Evolutionary conservation across 176 grass and related monocot genomes (phyloP).

Genomic region (Avena eriantha): DNA sequence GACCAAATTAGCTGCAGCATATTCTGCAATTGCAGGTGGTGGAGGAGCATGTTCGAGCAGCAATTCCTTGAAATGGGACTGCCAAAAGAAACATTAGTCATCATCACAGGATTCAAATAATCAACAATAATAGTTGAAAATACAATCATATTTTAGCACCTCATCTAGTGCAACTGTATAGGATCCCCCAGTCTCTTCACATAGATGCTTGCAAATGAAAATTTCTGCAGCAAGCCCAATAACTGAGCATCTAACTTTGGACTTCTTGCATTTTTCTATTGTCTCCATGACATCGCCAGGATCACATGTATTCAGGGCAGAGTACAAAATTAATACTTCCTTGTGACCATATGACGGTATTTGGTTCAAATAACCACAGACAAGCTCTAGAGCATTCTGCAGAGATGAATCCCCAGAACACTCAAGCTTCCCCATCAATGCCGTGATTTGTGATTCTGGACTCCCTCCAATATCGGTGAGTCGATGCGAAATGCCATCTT

Average conservation of each 20-base stretch:
- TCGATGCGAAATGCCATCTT: slow-evolving; percentile 77
- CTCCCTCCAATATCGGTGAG: slow-evolving; percentile 93
- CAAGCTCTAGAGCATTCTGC: slow-evolving; percentile 90
- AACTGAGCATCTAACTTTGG: slow-evolving; percentile 89
- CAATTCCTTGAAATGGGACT: slow-evolving; percentile 96
- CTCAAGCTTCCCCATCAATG: slow-evolving; percentile 92
- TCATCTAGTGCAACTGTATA: slow-evolving; percentile 91
- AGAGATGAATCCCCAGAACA: slow-evolving; percentile 92
- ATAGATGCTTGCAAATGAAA: slow-evolving; percentile 95
- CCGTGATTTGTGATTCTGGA: slow-evolving; percentile 89
- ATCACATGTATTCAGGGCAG: slow-evolving; percentile 86
- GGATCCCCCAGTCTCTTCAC: slow-evolving; percentile 84
- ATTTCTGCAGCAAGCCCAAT: slow-evolving; percentile 95
- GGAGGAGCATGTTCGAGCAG: slow-evolving; percentile 91
- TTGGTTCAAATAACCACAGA: slow-evolving; percentile 85
- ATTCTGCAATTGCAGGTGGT: slow-evolving; percentile 95
- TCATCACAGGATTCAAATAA: slow-evolving; percentile 19
- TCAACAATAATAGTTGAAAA: slow-evolving; percentile 42
- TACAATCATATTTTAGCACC: slow-evolving; percentile 56
- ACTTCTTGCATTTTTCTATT: slow-evolving; percentile 80
- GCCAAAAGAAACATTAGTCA: slow-evolving; percentile 49
- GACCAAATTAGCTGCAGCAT: slow-evolving; percentile 93
- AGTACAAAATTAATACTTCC: slow-evolving; percentile 91
- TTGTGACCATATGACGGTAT: slow-evolving; percentile 91
- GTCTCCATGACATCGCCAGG: slow-evolving; percentile 91